These are phyloP conservation scores for Termitomyces sp. DNA, from an alignment of 768 basidiomycete species.

Conservation along the genomic window DNA sequence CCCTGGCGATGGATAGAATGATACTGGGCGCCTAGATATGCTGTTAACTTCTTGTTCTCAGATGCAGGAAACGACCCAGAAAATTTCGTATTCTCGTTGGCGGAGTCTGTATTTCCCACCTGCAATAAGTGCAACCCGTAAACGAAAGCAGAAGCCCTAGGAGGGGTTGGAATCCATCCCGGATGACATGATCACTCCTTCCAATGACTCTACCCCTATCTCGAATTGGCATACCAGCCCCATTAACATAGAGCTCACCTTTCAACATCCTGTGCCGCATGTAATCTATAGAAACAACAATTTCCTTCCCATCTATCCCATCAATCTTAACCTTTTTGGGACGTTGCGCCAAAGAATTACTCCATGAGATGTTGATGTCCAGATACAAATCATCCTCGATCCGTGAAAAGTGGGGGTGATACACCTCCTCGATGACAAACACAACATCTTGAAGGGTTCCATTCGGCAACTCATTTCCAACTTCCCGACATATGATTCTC, in stretches of 20 bases:
- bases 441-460: conserved; percentile 59
- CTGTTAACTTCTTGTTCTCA: background rate
- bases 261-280: conserved; percentile 42
- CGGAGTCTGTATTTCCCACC: conserved; percentile 36
- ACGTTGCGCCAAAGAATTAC: conserved; percentile 38
- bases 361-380: conserved; percentile 52
- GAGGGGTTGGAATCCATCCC: conserved; percentile 31
- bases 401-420: conserved; percentile 52
- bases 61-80: conserved; percentile 7
- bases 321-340: conserved; percentile 46
- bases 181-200: conserved; percentile 57
- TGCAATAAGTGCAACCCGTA: conserved; percentile 9
- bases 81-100: conserved; percentile 9
- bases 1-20: background rate
- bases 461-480: conserved; percentile 59
- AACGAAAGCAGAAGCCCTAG: background rate
- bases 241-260: conserved; percentile 45
- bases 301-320: conserved; percentile 52
- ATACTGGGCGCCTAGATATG: background rate
- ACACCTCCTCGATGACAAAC: conserved; percentile 56
- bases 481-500: conserved; percentile 52
- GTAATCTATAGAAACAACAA: conserved; percentile 46
- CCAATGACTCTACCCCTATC: conserved; percentile 45
- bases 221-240: conserved; percentile 66
- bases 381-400: conserved; percentile 51